phyloP scores from a whole-genome alignment of 179 eudicot species.

The Pouteria campechiana region DNA sequence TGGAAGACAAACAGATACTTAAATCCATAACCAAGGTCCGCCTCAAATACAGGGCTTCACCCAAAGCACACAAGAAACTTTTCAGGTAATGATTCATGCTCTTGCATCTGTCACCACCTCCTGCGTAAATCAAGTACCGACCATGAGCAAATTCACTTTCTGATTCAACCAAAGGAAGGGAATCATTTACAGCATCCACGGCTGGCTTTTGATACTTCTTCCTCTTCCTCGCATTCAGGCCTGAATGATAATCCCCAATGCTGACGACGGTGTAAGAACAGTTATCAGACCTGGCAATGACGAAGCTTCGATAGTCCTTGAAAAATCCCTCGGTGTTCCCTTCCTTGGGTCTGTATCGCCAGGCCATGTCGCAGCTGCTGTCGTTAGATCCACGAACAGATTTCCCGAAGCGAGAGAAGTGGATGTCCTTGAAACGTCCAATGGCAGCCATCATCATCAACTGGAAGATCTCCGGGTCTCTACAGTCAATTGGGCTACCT shows the following conservation, averaged over 20 bases:
- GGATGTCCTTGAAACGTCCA: slow-evolving; percentile 72
- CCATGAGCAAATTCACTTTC: slow-evolving; percentile 56
- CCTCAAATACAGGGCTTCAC: slow-evolving; percentile 94
- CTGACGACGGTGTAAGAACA: slow-evolving; percentile 52
- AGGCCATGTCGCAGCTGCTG: slow-evolving; percentile 82
- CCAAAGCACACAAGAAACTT: slow-evolving; percentile 92
- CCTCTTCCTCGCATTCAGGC: slow-evolving; percentile 74
- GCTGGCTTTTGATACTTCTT: slow-evolving; percentile 50
- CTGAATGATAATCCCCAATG: slow-evolving; percentile 78
- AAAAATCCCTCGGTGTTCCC: slow-evolving; percentile 59
- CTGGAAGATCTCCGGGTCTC: slow-evolving; percentile 76
- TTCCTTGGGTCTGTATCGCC: slow-evolving; percentile 94
- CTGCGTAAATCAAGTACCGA: slow-evolving; percentile 57
- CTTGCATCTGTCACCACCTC: slow-evolving; percentile 94
- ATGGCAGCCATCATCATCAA: slow-evolving; percentile 90
- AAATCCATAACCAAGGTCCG: slow-evolving; percentile 86
- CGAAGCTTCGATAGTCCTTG: slow-evolving; percentile 74
- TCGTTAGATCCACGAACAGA: slow-evolving; percentile 61
- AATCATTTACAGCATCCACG: slow-evolving; percentile 70
- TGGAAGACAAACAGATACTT: slow-evolving; percentile 67
- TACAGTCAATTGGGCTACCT: slow-evolving; percentile 76
- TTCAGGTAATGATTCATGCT: slow-evolving; percentile 85
- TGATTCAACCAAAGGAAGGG: slow-evolving; percentile 71
- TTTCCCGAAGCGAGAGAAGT: slow-evolving; percentile 82
- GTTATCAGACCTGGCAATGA: slow-evolving; percentile 39